Evolutionary conservation across 2,329 filamentous ascomycete species (phyloP), one percentile per base, ranked within the genome.

Genomic region (Rhinocladiella mackenziei): DNA sequence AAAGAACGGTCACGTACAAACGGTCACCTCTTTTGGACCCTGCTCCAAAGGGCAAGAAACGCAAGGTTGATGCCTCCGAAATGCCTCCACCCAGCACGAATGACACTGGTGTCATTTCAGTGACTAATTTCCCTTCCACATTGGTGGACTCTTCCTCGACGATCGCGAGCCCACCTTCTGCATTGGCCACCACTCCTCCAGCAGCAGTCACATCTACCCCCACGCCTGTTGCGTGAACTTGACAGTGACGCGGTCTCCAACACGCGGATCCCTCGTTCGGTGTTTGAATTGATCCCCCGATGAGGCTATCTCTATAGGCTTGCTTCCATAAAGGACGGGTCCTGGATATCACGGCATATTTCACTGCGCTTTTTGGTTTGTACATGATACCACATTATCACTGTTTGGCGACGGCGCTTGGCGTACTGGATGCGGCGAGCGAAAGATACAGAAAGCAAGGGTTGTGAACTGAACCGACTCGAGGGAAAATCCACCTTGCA

Each of bases 1-100:
- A 89, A n/a, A 78, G 89, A 56, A 96, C 89, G 11, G 86, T 95
- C 48, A 95, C 87, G 29, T 95, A 94, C 67, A 94, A 86, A 58
- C 68, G 73, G 40, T 63, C 84, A 62, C 75, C 61, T 50, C 75
- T 83, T 54, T 86, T 97, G 70, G 86, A 89, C 55, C 86, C 89
- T 17, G 88, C 89, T 26, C 91, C 89, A 5, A 89, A 89, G 65
- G 89, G 89, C 54, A 97, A 96, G 77, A 81, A 89, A 70, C 83
- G 89, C 70, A 94, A 87, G 73, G 67, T 80, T 6, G 39, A 49
- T 28, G 30, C 35, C n/a, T 23, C 40, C 2, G 45, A 39, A 14
- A 51, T 53, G 46, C 51, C 49, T 9, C 52, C 52, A 13, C 52
- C 46, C n/a, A 26, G 38, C 14, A 20, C 47, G 17, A 50, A 47